These are phyloP conservation scores for Podospora pseudopauciseta DNA, from an alignment of 495 filamentous ascomycete genomes.

Conservation along the genomic window DNA sequence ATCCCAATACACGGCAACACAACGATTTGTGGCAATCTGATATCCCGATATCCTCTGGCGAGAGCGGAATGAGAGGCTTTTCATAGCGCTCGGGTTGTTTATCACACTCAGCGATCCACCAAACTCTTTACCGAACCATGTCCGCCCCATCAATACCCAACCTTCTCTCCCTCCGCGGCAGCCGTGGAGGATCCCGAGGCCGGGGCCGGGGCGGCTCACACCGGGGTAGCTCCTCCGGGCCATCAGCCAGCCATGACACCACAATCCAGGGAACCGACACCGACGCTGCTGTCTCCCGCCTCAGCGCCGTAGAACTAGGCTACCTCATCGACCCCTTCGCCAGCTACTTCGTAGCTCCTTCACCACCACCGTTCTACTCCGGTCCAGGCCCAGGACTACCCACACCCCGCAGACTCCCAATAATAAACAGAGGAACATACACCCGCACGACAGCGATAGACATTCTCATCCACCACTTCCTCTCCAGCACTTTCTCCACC, in stretches of 20 bases:
- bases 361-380: background rate
- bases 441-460: conserved; percentile 87
- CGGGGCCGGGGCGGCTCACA: conserved; percentile 42
- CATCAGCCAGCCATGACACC: conserved; percentile 34
- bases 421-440: conserved; percentile 97
- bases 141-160: conserved; percentile 73
- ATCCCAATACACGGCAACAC: background rate
- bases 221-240: conserved; percentile 19
- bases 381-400: conserved; percentile 7
- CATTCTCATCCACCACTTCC: conserved; percentile 67
- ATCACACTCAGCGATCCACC: background rate
- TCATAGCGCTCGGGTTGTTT: background rate
- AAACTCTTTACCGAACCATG: conserved; percentile 41
- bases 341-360: conserved; percentile 49
- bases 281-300: conserved; percentile 81
- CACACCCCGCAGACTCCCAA: conserved; percentile 64
- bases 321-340: conserved; percentile 85
- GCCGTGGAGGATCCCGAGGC: conserved; percentile 45
- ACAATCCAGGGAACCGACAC: conserved; percentile 85
- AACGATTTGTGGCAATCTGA: background rate
- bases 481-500: conserved; percentile 37
- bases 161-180: conserved; percentile 60
- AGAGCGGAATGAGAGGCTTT: background rate
- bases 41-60: background rate
- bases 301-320: conserved; percentile 84